phyloP scores from a whole-genome alignment of 176 grass and related monocot genomes.

The Aegilops speltoides region DNA sequence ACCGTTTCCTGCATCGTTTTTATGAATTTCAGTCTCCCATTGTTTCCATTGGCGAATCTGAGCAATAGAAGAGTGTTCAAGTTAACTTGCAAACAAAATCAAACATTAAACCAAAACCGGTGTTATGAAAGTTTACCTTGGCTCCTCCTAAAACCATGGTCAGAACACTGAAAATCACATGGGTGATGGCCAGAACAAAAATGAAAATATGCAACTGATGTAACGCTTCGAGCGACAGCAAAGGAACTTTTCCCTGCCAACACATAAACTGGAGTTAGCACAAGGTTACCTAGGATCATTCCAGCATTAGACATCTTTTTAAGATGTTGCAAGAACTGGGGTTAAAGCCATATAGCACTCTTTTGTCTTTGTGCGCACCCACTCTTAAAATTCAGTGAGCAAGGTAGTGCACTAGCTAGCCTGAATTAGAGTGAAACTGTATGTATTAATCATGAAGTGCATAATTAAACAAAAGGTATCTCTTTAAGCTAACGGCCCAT shows the following conservation, averaged over 20 bases:
- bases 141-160: constrained; percentile 83
- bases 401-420: neutral
- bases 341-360: neutral
- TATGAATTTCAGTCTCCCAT: constrained; percentile 77
- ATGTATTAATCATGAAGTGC: neutral
- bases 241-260: constrained; percentile 60
- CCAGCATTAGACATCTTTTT: neutral
- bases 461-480: neutral
- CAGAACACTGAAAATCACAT: constrained; percentile 73
- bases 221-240: constrained; percentile 80
- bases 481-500: neutral
- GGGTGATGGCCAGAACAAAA: constrained; percentile 84
- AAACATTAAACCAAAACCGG: neutral
- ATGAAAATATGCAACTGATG: constrained; percentile 95
- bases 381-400: neutral
- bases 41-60: constrained; percentile 91
- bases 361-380: neutral
- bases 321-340: neutral
- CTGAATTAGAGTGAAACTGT: neutral
- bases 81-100: neutral
- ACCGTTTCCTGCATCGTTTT: constrained; percentile 59
- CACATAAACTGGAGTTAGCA: constrained; percentile 17
- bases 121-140: constrained; percentile 39
- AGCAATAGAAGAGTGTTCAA: neutral
- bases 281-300: neutral